Percentiles rank a stretch among this genome's conserved stretches.
Conservation (phyloP, 2,329 filamentous ascomycete species). For the Aspergillus sp. region DNA sequence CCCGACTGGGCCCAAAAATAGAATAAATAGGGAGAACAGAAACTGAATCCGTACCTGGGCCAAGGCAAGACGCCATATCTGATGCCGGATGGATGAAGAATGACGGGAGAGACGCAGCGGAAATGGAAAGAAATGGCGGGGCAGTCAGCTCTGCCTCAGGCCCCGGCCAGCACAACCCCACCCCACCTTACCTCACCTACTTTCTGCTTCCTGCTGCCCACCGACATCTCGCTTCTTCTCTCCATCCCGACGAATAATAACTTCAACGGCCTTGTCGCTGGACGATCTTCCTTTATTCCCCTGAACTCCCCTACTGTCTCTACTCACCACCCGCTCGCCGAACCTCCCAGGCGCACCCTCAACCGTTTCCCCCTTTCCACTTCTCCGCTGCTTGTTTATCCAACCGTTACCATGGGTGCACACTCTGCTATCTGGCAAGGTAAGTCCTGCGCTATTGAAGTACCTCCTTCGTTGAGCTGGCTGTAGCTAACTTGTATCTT, state of each 20-base stretch:
- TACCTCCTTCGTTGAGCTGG: neutral
- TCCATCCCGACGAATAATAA: slow-evolving; percentile 12
- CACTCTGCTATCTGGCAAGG: slow-evolving; percentile 40
- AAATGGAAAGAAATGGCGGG: slow-evolving; percentile 7
- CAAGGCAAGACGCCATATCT: neutral
- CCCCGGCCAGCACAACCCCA: slow-evolving; percentile 21
- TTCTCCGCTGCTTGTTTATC: slow-evolving; percentile 18
- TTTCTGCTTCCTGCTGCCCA: slow-evolving; percentile 12
- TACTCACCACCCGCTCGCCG: slow-evolving; percentile 1
- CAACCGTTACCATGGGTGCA: slow-evolving; percentile 32
- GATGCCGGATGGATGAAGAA: neutral
- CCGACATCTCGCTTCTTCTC: slow-evolving; percentile 10
- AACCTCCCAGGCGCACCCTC: neutral
- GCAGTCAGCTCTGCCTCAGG: slow-evolving; percentile 4
- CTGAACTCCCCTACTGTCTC: slow-evolving; percentile 2
- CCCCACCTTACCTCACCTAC: slow-evolving; percentile 21
- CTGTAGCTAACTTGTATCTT: neutral
- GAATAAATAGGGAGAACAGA: neutral
- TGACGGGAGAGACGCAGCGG: neutral
- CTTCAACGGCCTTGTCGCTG: slow-evolving; percentile 8
- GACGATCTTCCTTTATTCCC: slow-evolving; percentile 6
- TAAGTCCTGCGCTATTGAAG: slow-evolving; percentile 16
- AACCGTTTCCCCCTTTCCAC: slow-evolving; percentile 11
- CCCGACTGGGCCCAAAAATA: neutral
- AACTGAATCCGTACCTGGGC: neutral